These are phyloP conservation scores for Hirschfeldia incana DNA, from an alignment of 345 rosid genomes.

Conservation along the genomic window DNA sequence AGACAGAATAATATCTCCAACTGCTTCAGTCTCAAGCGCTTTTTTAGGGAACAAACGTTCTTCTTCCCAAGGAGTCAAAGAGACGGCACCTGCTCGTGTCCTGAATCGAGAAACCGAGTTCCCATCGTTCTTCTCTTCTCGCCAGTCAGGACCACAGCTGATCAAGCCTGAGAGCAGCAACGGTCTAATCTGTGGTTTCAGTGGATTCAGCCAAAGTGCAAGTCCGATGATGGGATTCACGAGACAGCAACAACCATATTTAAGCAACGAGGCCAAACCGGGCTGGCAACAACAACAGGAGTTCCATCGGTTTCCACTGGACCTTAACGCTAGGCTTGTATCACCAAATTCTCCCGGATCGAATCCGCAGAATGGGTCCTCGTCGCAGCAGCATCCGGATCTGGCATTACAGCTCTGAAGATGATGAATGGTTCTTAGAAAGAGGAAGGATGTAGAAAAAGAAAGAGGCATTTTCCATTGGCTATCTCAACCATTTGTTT, in stretches of 20 bases:
- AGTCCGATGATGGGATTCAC: conserved; percentile 38
- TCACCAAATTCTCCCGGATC: conserved; percentile 66
- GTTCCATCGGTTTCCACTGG: conserved; percentile 50
- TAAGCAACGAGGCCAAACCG: conserved; percentile 17
- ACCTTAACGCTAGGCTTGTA: conserved; percentile 64
- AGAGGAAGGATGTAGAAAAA: conserved; percentile 1
- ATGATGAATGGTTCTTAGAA: conserved; percentile 37
- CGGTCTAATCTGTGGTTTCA: conserved; percentile 28
- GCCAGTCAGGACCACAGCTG: conserved; percentile 25
- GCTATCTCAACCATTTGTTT: conserved; percentile 32
- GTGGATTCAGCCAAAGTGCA: conserved; percentile 26
- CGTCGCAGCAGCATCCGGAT: conserved; percentile 77
- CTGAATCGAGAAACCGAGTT: conserved; percentile 46
- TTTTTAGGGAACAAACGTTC: conserved; percentile 41
- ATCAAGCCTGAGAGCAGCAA: conserved; percentile 31
- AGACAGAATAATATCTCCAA: conserved; percentile 46
- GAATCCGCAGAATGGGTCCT: conserved; percentile 54
- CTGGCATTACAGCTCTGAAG: conserved; percentile 87
- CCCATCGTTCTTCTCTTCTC: conserved; percentile 40
- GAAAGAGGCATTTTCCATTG: conserved; percentile 27
- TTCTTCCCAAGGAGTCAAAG: conserved; percentile 45
- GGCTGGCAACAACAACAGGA: conserved; percentile 43
- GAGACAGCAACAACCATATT: conserved; percentile 29
- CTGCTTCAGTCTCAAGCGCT: conserved; percentile 44
- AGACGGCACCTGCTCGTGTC: conserved; percentile 40